A percentile compares a stretch with the other conserved stretches of the same genome.
phyloP scores from a whole-genome alignment of 73 alveolate species.

The Paramecium sexaurelia region DNA sequence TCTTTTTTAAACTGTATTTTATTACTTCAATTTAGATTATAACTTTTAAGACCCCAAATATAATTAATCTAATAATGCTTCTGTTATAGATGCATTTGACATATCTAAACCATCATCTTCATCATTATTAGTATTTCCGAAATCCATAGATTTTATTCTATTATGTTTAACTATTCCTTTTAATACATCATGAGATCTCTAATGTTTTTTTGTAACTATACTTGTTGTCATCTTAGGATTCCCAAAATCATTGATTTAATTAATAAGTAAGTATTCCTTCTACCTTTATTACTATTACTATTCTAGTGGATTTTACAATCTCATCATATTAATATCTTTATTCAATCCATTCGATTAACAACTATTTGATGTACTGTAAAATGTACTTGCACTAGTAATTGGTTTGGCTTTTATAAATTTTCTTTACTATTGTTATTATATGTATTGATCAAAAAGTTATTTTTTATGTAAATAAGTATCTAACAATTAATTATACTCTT shows the following conservation, averaged over 20 bases:
- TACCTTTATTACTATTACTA: background rate
- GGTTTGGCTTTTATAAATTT: background rate
- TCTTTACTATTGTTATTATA: background rate
- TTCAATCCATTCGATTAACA: background rate
- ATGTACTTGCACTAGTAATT: background rate
- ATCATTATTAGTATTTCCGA: background rate
- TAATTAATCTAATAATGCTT: background rate
- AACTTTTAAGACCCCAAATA: conserved; percentile 7
- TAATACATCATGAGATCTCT: background rate
- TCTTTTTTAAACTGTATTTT: background rate
- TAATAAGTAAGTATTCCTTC: background rate
- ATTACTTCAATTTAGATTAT: background rate
- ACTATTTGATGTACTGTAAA: background rate
- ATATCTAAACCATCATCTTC: background rate
- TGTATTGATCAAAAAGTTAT: background rate
- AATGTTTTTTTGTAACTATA: background rate
- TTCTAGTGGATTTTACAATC: background rate
- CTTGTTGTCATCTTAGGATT: background rate
- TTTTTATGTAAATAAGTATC: background rate
- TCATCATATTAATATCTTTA: background rate
- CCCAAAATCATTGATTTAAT: background rate
- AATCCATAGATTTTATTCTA: conserved; percentile 5
- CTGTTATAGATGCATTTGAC: conserved; percentile 22
- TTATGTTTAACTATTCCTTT: conserved; percentile 18
- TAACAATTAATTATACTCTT: background rate